phyloP scores from a whole-genome alignment of 192 early-diverging fungal genomes.

The Entomortierella lignicola region DNA sequence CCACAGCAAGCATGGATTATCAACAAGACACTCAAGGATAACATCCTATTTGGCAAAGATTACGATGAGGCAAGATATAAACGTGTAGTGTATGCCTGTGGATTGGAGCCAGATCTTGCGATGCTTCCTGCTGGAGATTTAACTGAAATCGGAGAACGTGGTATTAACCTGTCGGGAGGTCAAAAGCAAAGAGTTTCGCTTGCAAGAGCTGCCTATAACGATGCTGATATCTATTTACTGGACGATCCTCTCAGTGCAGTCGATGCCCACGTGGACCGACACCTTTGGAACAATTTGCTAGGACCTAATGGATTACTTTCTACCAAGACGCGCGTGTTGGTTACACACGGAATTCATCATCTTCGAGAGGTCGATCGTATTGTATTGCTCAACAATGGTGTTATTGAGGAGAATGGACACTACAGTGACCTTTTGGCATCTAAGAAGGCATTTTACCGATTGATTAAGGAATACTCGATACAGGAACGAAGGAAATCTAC shows the following conservation, averaged over 20 bases:
- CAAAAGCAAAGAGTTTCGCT: constrained; percentile 84
- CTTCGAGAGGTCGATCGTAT: constrained; percentile 60
- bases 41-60: constrained; percentile 86
- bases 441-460: constrained; percentile 51
- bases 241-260: constrained; percentile 83
- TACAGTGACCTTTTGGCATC: constrained; percentile 63
- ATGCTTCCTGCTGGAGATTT: constrained; percentile 74
- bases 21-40: constrained; percentile 91
- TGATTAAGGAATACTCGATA: constrained; percentile 49
- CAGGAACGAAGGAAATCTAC: constrained; percentile 12
- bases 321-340: constrained; percentile 76
- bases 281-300: constrained; percentile 58
- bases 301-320: constrained; percentile 26
- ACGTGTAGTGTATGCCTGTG: constrained; percentile 74
- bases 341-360: constrained; percentile 62
- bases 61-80: constrained; percentile 72
- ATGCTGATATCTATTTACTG: constrained; percentile 75
- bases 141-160: constrained; percentile 75
- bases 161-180: constrained; percentile 73
- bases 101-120: constrained; percentile 76
- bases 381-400: constrained; percentile 57
- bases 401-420: constrained; percentile 63
- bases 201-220: constrained; percentile 82
- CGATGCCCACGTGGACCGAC: constrained; percentile 58
- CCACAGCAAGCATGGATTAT: constrained; percentile 94